Percentiles rank a stretch among this genome's conserved stretches.
These are phyloP conservation scores for Arctostaphylos glauca DNA, from an alignment of 148 eudicot genomes.

Conservation along the genomic window DNA sequence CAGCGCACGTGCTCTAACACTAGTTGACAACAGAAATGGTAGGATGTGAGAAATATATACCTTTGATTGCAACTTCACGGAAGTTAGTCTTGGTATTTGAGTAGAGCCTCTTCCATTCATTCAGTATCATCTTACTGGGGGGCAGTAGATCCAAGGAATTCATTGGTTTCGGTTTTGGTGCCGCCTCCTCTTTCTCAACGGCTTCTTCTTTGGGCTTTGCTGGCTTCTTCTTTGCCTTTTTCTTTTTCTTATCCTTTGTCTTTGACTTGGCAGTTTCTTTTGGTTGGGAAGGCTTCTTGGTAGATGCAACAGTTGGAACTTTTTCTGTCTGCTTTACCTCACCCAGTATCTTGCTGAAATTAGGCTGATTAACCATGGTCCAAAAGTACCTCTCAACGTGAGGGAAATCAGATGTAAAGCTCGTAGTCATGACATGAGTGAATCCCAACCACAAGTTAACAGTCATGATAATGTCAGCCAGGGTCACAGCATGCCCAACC, in stretches of 20 bases:
- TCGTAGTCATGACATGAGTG: not conserved
- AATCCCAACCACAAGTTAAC: constrained; percentile 8
- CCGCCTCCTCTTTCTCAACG: constrained; percentile 48
- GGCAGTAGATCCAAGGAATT: constrained; percentile 80
- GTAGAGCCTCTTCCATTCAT: constrained; percentile 88
- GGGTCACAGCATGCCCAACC: constrained; percentile 12
- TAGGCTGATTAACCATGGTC: constrained; percentile 17
- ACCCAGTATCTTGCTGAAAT: constrained; percentile 10
- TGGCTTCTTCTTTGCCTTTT: not conserved
- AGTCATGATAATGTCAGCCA: constrained; percentile 13
- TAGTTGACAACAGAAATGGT: too few species aligned
- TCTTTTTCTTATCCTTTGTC: not conserved
- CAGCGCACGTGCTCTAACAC: too few species aligned
- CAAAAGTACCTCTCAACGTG: constrained; percentile 47
- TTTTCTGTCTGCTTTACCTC: constrained; percentile 2
- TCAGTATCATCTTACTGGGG: constrained; percentile 73
- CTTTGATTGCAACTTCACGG: constrained; percentile 90
- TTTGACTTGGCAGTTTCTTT: constrained; percentile 4
- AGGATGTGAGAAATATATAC: constrained; percentile 19
- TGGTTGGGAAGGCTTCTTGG: constrained; percentile 5
- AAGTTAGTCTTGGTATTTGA: constrained; percentile 80
- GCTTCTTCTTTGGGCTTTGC: not conserved
- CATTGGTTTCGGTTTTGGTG: constrained; percentile 78
- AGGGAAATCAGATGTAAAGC: constrained; percentile 34
- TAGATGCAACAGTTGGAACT: not conserved